These are phyloP conservation scores for Lipomyces starkeyi DNA, from an alignment of 805 yeast species.

Conservation along the genomic window DNA sequence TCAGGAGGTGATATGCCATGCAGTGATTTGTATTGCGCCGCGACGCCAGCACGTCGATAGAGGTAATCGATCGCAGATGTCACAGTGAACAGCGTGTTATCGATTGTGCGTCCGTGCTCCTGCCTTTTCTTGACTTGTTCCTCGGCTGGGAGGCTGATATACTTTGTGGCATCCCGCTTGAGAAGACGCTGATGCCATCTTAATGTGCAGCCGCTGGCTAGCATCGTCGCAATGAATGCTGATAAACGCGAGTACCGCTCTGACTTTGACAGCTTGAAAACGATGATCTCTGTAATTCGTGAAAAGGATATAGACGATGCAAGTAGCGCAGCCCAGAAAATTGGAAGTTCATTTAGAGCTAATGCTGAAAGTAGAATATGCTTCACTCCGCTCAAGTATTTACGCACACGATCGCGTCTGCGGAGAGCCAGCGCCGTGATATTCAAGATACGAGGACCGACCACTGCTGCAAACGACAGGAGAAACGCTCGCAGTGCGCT, in stretches of 20 bases:
- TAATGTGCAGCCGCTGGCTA: conserved; percentile 18
- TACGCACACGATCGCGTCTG: conserved; percentile 3
- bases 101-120: conserved; percentile 24
- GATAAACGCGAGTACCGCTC: not conserved
- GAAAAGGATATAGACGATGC: conserved; percentile 15
- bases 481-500: conserved; percentile 26
- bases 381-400: conserved; percentile 10
- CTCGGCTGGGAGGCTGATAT: not conserved
- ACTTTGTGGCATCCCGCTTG: conserved; percentile 9
- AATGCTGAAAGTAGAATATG: conserved; percentile 25
- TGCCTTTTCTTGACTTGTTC: conserved; percentile 8
- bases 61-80: conserved; percentile 28
- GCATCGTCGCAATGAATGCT: conserved; percentile 18
- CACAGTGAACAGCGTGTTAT: conserved; percentile 23
- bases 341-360: conserved; percentile 16
- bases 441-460: conserved; percentile 24
- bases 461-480: conserved; percentile 23
- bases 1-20: not conserved
- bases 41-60: conserved; percentile 4
- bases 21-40: not conserved
- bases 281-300: not conserved
- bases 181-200: conserved; percentile 28
- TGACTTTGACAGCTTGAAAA: not conserved
- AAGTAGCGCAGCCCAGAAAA: conserved; percentile 24
- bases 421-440: conserved; percentile 1